Conservation (phyloP, 2,329 filamentous ascomycete genomes). For the Xylaria sp. region DNA sequence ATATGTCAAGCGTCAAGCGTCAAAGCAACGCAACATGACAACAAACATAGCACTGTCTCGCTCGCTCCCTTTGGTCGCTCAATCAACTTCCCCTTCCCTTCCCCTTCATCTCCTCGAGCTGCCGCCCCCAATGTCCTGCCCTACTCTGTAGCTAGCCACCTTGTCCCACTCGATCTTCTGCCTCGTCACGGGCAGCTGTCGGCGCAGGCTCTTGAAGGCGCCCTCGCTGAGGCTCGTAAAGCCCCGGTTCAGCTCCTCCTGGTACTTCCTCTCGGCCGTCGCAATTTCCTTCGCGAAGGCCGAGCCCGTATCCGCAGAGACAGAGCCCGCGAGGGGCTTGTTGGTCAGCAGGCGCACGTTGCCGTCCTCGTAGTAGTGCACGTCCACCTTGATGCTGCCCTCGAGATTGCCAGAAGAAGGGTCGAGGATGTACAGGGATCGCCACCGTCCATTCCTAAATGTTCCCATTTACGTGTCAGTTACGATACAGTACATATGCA, state of each 20-base stretch:
- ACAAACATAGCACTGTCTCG: too few relatives aligned
- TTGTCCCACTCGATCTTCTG: slow-evolving; percentile 99
- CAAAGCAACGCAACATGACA: too few relatives aligned
- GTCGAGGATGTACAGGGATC: slow-evolving; percentile 81
- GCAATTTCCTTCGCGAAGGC: slow-evolving; percentile 81
- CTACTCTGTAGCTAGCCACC: slow-evolving; percentile 87
- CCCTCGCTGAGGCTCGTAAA: slow-evolving; percentile 90
- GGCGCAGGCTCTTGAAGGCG: slow-evolving; percentile 89
- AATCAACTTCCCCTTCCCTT: slow-evolving; percentile 20
- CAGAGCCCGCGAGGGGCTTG: slow-evolving; percentile 70
- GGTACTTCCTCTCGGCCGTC: slow-evolving; percentile 84
- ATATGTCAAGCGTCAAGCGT: slow-evolving; percentile 18
- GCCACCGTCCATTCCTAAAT: slow-evolving; percentile 95
- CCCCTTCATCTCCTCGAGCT: slow-evolving; percentile 57
- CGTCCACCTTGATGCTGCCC: slow-evolving; percentile 88
- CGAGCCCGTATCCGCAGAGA: slow-evolving; percentile 67
- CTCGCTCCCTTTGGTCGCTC: too few relatives aligned
- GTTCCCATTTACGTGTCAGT: slow-evolving; percentile 6
- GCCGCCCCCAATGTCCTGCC: slow-evolving; percentile 77
- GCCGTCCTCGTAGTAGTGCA: slow-evolving; percentile 99
- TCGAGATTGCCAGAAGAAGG: slow-evolving; percentile 71
- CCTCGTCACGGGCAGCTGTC: slow-evolving; percentile 93
- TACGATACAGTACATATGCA: too few relatives aligned
- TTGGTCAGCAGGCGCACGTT: slow-evolving; percentile 93
- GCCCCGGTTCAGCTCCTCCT: slow-evolving; percentile 92